Evolutionary conservation across 106 monocot species (phyloP), one percentile per base, ranked within the genome.

Genomic region (Acorus gramineus): DNA sequence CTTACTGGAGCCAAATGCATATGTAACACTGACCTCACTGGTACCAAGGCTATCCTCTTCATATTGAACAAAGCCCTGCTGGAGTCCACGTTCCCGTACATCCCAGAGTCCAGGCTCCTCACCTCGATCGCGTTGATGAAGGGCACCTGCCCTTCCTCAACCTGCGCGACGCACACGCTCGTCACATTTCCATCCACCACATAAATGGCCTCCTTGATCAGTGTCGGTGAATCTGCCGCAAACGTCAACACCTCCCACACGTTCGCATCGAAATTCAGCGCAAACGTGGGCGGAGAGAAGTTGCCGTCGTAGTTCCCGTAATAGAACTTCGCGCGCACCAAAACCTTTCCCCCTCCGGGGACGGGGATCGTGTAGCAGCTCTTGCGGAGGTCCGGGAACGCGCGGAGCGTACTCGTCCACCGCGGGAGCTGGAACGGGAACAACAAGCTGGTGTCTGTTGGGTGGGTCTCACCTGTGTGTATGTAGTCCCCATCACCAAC

Each of bases 81-180:
- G 13, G n/a, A n/a, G 3, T 46, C 46, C 43, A 63, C 63, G 14
- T 53, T 42, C 3, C 9, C 7, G 6, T 79, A 79, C 78, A 73
- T 69, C 4, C 12, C 42, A 7, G 47, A 3, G 2, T 62, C 78
- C 47, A 79, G 8, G 6, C 47, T 51, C 59, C 59, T 52, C 4
- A 73, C 64, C 56, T 79, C 73, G 2, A 79, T 73, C 11, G 73
- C 78, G 4, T 73, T 73, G 8, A 79, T 49, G 47, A 79, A 79
- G 3, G 78, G 73, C 3, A 51, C 8, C 43, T 69, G 64, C 2
- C 55, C 59, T 5, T 14, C 44, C 3, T 4, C 48, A 4, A 53
- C 65, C 69, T 12, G 65, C 14, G 48, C 78, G 12, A 73, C 69
- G 49, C 78, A 79, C 3, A 79, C 56, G 49, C 63, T 69, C 0